phyloP scores from a whole-genome alignment of 768 basidiomycete genomes.

The Trametes elegans region DNA sequence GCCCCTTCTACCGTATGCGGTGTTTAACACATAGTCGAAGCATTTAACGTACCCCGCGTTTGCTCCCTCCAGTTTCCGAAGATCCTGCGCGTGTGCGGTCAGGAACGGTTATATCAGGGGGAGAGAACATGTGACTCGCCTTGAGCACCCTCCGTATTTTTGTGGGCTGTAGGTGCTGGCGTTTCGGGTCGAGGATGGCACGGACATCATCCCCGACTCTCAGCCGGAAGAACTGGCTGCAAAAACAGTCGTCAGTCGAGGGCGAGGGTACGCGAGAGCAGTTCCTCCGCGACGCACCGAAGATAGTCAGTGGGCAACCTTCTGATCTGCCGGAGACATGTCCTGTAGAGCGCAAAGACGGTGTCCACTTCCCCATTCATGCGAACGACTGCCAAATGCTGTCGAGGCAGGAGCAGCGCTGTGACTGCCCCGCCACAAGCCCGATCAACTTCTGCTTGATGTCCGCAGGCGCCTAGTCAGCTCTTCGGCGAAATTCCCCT shows the following conservation, averaged over 20 bases:
- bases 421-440: neutral
- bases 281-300: conserved; percentile 33
- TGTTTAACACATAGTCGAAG: conserved; percentile 57
- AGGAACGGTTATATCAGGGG: too few species aligned
- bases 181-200: conserved; percentile 39
- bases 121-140: conserved; percentile 33
- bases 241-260: conserved; percentile 4
- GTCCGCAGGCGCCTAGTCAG: neutral
- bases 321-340: conserved; percentile 40
- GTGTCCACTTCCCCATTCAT: conserved; percentile 16
- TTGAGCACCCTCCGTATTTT: conserved; percentile 52
- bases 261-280: conserved; percentile 4
- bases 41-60: conserved; percentile 48
- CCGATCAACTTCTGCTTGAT: neutral
- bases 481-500: conserved; percentile 1
- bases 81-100: conserved; percentile 49
- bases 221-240: conserved; percentile 63
- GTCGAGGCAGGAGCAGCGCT: neutral
- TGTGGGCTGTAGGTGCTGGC: conserved; percentile 30
- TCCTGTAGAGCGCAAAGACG: conserved; percentile 36
- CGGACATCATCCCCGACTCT: conserved; percentile 58
- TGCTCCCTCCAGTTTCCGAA: conserved; percentile 51
- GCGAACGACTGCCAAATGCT: neutral
- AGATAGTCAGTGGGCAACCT: conserved; percentile 47
- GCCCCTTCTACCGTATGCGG: conserved; percentile 77